A percentile compares a stretch with the other conserved stretches of the same genome.
Conservation (phyloP, 495 filamentous ascomycete species). For the Daldinia loculata region DNA sequence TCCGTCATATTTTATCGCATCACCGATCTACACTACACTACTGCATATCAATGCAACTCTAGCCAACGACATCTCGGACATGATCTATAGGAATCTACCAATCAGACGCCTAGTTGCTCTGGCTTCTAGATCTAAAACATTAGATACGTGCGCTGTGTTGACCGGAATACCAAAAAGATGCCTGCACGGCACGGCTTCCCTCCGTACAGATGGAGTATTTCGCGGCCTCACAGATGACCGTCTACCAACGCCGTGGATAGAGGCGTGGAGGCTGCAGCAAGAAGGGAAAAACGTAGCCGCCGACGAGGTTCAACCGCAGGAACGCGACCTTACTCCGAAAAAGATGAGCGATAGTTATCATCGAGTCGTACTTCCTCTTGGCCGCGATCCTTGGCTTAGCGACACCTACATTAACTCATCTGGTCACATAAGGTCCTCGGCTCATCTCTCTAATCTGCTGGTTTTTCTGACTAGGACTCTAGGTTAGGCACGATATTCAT, state of each 20-base stretch:
- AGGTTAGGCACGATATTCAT: conserved; percentile 37
- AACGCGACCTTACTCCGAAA: conserved; percentile 50
- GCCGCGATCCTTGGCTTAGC: conserved; percentile 52
- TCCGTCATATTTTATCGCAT: neutral
- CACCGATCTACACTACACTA: neutral
- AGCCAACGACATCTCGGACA: neutral
- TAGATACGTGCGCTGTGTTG: neutral
- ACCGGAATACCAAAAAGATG: conserved; percentile 3
- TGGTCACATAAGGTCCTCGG: conserved; percentile 50
- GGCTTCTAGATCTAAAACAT: neutral
- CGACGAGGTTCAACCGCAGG: conserved; percentile 19
- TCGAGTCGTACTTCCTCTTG: conserved; percentile 53
- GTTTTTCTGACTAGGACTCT: conserved; percentile 20
- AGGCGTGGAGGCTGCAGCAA: conserved; percentile 41
- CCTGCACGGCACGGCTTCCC: conserved; percentile 20
- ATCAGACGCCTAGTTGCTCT: conserved; percentile 12
- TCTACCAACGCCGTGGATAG: conserved; percentile 41
- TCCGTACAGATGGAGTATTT: conserved; percentile 32
- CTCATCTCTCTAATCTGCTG: neutral
- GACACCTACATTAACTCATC: conserved; percentile 57
- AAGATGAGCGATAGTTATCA: conserved; percentile 55
- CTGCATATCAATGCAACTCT: neutral
- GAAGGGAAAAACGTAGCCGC: conserved; percentile 32
- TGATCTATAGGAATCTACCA: conserved; percentile 4
- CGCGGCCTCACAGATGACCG: conserved; percentile 26